Evolutionary conservation across 2,329 filamentous ascomycete species (phyloP).

Genomic region (Davidsoniella neocaledoniae): DNA sequence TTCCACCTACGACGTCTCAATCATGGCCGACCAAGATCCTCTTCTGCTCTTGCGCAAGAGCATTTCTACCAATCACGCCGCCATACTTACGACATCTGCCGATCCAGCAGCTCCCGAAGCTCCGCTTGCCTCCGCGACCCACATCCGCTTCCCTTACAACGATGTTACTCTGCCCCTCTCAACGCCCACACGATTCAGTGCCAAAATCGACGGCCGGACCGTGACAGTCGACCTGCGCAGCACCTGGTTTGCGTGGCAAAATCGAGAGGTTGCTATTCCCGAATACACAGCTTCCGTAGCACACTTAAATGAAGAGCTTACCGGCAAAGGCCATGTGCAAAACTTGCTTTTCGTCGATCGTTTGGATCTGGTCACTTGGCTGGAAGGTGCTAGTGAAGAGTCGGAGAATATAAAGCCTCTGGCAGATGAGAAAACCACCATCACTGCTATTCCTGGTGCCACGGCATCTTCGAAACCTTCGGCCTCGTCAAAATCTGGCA

Average conservation of each 20-base stretch:
- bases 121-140: slow-evolving; percentile 55
- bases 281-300: slow-evolving; percentile 80
- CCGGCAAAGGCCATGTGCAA: slow-evolving; percentile 50
- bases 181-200: slow-evolving; percentile 60
- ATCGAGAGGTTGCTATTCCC: slow-evolving; percentile 75
- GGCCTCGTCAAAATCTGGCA: slow-evolving; percentile 31
- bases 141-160: slow-evolving; percentile 53
- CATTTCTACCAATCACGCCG: slow-evolving; percentile 52
- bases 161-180: slow-evolving; percentile 51
- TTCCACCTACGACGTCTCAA: background rate
- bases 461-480: slow-evolving; percentile 23
- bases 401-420: slow-evolving; percentile 85
- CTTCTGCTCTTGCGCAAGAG: slow-evolving; percentile 70
- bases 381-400: slow-evolving; percentile 77
- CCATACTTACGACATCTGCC: slow-evolving; percentile 56
- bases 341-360: slow-evolving; percentile 86
- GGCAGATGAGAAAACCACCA: slow-evolving; percentile 36
- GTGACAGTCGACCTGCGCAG: slow-evolving; percentile 61
- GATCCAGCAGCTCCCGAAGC: slow-evolving; percentile 47
- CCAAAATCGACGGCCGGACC: slow-evolving; percentile 48
- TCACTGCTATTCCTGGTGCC: slow-evolving; percentile 20
- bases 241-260: slow-evolving; percentile 92
- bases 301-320: slow-evolving; percentile 63
- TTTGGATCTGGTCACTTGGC: slow-evolving; percentile 80
- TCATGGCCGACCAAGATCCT: slow-evolving; percentile 48